A percentile compares a stretch with the other conserved stretches of the same genome.
phyloP scores from a whole-genome alignment of 805 yeast species.

The Metschnikowia similis region DNA sequence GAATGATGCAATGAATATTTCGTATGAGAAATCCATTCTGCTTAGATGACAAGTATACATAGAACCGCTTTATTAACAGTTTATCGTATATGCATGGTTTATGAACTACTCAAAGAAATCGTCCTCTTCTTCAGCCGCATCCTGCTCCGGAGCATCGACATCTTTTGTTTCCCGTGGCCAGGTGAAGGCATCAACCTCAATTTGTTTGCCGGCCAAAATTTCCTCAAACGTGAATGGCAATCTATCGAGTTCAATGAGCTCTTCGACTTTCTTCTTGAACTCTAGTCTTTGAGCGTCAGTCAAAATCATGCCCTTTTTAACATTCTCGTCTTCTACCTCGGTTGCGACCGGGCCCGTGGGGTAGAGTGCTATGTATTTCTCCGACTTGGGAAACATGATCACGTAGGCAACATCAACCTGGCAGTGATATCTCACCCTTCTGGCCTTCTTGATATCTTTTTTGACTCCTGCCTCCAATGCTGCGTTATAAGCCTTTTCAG shows the following conservation, averaged over 20 bases:
- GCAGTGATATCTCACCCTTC: conserved; percentile 49
- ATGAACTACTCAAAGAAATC: conserved; percentile 25
- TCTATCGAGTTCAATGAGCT: conserved; percentile 47
- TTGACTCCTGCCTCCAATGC: conserved; percentile 30
- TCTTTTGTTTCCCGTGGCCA: conserved; percentile 23
- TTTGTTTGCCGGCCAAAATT: conserved; percentile 36
- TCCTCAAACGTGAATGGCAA: conserved; percentile 52
- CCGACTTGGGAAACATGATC: conserved; percentile 69
- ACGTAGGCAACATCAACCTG: conserved; percentile 73
- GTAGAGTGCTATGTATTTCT: conserved; percentile 76
- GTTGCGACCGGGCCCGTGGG: conserved; percentile 38
- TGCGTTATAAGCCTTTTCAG: conserved; percentile 35
- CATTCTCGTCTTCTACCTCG: conserved; percentile 30
- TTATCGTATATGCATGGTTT: conserved; percentile 3
- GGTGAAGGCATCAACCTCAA: conserved; percentile 20
- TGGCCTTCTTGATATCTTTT: conserved; percentile 40
- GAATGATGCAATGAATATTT: conserved; percentile 64
- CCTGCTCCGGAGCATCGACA: conserved; percentile 43
- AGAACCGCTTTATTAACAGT: not conserved
- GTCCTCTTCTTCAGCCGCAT: conserved; percentile 21
- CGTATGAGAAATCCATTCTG: conserved; percentile 28
- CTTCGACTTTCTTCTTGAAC: conserved; percentile 47
- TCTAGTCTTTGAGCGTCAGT: conserved; percentile 43
- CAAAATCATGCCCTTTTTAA: conserved; percentile 36
- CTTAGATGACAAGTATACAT: conserved; percentile 1